These are phyloP conservation scores for Leccinum ponderosum DNA, from an alignment of 1,284 basidiomycete species.

Conservation along the genomic window DNA sequence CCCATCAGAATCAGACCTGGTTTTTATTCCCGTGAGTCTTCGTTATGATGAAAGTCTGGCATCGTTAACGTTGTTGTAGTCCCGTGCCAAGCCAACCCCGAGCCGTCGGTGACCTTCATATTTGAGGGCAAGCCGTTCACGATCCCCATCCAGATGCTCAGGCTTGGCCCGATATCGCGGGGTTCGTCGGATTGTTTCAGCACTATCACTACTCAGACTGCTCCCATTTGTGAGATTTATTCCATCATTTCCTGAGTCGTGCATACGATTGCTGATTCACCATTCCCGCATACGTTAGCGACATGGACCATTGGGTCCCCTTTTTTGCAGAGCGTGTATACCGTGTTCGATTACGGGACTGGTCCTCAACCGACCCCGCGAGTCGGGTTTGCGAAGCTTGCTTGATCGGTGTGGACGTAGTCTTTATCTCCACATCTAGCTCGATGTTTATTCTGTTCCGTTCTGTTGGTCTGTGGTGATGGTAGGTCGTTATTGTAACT, in stretches of 20 bases:
- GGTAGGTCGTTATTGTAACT: not conserved
- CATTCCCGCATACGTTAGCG: not conserved
- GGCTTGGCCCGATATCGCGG: not conserved
- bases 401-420: not conserved
- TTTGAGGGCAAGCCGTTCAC: not conserved
- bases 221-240: not conserved
- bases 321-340: not conserved
- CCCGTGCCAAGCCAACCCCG: not conserved
- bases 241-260: not conserved
- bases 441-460: no score
- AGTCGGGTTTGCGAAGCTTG: not conserved
- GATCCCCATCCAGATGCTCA: not conserved
- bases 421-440: no score
- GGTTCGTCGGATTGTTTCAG: not conserved
- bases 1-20: not conserved
- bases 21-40: not conserved
- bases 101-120: not conserved
- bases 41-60: not conserved
- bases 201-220: not conserved
- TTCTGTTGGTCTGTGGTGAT: no score
- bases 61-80: not conserved
- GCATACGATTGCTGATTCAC: not conserved
- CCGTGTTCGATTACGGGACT: not conserved
- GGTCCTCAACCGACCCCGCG: not conserved
- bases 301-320: not conserved